Evolutionary conservation across 768 basidiomycete genomes (phyloP), one percentile per base, ranked within the genome.

Genomic region (Boletus subcaerulescens): DNA sequence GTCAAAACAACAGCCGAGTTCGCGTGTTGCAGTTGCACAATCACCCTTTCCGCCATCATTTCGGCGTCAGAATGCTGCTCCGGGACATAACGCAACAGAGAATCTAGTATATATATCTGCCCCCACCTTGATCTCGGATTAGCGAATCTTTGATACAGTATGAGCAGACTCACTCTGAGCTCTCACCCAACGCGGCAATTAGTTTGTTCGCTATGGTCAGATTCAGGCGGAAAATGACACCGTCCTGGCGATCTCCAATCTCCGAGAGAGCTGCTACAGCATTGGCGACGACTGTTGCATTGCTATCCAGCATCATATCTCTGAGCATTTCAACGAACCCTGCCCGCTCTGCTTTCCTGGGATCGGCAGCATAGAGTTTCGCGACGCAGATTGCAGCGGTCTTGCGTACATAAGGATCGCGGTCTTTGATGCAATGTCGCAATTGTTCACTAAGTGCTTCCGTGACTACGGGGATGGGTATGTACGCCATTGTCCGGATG

Each of bases 1-100:
- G 96, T 98, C 50, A 99, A 77, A 12, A 98, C 94, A n/a, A 99
- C 97, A 3, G 97, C 97, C 26, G 93, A 95, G 70, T 99, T 99
- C n/a, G 94, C 93, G 68, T 98, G 96, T 66, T 97, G 93, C 26
- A 99, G 77, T 62, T 98, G 89, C 45, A 93, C 81, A 44, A 94
- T 85, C 59, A 99, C 89, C 32, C 96, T 87, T 70, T 99, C 97
- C n/a, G 91, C 93, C 75, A 98, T 87, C 35, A 90, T 76, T 71
- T 97, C 93, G 11, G 97, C 97, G 65, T 99, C 97, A 18, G 82
- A 75, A 54, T 91, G 82, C 50, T 80, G 77, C 61, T 93, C 88
- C 5, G 97, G 97, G n/a, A 97, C 91, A 68, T 89, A 98, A 38
- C 94, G 91, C 52, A 99, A 72, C 31, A 99, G 72, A 2, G 92